Percentiles rank a stretch among this genome's conserved stretches.
These are phyloP conservation scores for Starmerella khaoyaiensis DNA, from an alignment of 805 yeast species.

Conservation along the genomic window DNA sequence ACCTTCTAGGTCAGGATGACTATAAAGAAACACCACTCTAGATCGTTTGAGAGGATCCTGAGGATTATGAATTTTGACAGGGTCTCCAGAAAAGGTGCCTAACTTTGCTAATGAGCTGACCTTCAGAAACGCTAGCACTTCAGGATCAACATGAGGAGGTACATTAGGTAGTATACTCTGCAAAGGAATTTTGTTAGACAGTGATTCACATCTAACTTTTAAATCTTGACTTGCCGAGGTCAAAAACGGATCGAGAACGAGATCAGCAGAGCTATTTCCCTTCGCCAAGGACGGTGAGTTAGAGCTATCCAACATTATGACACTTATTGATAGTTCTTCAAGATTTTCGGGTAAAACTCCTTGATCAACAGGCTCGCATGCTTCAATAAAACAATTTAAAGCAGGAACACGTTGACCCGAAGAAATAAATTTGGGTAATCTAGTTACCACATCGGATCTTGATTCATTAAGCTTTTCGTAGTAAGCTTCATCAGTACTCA, in stretches of 20 bases:
- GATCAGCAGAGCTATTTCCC: conserved; percentile 17
- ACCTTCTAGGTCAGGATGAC: conserved; percentile 52
- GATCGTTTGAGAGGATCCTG: no score
- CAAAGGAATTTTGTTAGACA: conserved; percentile 9
- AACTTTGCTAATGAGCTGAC: conserved; percentile 41
- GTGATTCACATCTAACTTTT: conserved; percentile 8
- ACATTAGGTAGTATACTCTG: conserved; percentile 13
- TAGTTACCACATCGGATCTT: conserved; percentile 25
- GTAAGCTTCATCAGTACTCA: conserved; percentile 36
- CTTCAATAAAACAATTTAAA: conserved; percentile 39
- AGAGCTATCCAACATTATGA: neutral
- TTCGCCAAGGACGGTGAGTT: neutral
- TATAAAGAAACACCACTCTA: conserved; percentile 36
- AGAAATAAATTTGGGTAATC: conserved; percentile 31
- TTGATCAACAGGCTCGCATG: conserved; percentile 65
- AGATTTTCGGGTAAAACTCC: conserved; percentile 35
- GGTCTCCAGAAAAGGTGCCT: conserved; percentile 60
- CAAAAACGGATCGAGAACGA: conserved; percentile 10
- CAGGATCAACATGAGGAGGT: conserved; percentile 34
- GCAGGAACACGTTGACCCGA: conserved; percentile 35
- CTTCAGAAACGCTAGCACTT: conserved; percentile 35
- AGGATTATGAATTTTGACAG: conserved; percentile 32
- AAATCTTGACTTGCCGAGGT: neutral
- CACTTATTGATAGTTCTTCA: neutral
- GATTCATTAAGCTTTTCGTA: conserved; percentile 35